A percentile compares a stretch with the other conserved stretches of the same genome.
Evolutionary conservation across 2,329 filamentous ascomycete genomes (phyloP).

Genomic region (Falciphora oryzae): DNA sequence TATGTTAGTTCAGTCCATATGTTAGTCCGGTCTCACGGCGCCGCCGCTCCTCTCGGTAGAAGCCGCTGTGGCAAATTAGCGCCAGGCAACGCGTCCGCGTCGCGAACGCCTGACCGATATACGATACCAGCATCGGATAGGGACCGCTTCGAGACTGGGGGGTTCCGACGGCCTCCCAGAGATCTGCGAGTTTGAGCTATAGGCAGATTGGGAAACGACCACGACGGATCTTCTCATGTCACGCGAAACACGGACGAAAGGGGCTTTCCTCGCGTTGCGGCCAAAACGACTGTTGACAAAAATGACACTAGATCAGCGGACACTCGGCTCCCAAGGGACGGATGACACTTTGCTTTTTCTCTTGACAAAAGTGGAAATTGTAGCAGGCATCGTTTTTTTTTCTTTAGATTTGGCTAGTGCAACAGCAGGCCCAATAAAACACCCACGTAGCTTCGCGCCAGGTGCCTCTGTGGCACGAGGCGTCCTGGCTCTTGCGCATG

Average conservation of each 20-base stretch:
- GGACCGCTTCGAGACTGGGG: neutral
- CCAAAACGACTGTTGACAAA: neutral
- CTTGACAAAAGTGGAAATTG: neutral
- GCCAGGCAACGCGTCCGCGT: neutral
- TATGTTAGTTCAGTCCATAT: no score
- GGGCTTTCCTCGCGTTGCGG: neutral
- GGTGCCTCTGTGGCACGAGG: neutral
- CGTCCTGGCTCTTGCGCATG: neutral
- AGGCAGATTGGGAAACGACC: no score
- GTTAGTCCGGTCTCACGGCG: neutral
- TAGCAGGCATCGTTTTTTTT: neutral
- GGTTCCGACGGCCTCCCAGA: neutral
- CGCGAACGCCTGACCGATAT: neutral
- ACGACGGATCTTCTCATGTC: neutral
- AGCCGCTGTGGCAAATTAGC: neutral
- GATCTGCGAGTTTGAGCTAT: no score
- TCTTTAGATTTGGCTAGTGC: neutral
- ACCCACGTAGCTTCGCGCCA: neutral
- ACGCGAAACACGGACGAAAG: neutral
- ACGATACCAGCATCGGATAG: neutral
- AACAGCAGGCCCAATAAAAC: neutral
- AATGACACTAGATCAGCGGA: neutral
- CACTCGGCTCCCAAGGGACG: neutral
- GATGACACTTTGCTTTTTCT: neutral
- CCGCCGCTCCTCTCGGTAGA: neutral